phyloP scores from a whole-genome alignment of 768 basidiomycete species.

The Crucibulum laeve region DNA sequence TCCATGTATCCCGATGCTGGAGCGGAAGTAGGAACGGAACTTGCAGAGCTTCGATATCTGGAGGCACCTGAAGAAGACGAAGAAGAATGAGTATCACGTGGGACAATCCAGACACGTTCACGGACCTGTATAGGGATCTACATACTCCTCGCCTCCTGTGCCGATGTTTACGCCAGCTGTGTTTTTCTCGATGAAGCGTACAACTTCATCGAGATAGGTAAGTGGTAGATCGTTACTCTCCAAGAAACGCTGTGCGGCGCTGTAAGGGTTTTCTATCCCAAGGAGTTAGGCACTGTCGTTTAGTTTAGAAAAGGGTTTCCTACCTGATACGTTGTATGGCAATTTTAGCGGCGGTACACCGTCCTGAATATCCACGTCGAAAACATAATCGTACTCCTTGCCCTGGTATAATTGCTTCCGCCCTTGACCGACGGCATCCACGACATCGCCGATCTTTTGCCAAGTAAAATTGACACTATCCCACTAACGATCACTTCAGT shows the following conservation, averaged over 20 bases:
- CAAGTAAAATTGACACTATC: constrained; percentile 62
- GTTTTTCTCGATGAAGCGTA: constrained; percentile 90
- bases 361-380: constrained; percentile 94
- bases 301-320: constrained; percentile 9
- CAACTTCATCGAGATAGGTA: constrained; percentile 85
- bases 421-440: constrained; percentile 88
- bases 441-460: constrained; percentile 95
- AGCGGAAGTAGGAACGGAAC: constrained; percentile 21
- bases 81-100: constrained; percentile 8
- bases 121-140: constrained; percentile 89
- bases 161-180: constrained; percentile 75
- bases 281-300: not conserved
- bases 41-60: constrained; percentile 48
- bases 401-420: constrained; percentile 91
- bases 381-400: constrained; percentile 98
- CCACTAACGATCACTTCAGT: constrained; percentile 57
- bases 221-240: constrained; percentile 77
- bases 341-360: constrained; percentile 90
- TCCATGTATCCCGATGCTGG: constrained; percentile 45
- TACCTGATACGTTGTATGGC: constrained; percentile 87
- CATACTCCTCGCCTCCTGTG: constrained; percentile 50
- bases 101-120: constrained; percentile 1
- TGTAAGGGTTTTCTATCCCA: constrained; percentile 81
- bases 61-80: constrained; percentile 45
- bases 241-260: constrained; percentile 87